Evolutionary conservation across 1,284 basidiomycete species (phyloP), one percentile per base, ranked within the genome.

Genomic region (Baeospora myosura): DNA sequence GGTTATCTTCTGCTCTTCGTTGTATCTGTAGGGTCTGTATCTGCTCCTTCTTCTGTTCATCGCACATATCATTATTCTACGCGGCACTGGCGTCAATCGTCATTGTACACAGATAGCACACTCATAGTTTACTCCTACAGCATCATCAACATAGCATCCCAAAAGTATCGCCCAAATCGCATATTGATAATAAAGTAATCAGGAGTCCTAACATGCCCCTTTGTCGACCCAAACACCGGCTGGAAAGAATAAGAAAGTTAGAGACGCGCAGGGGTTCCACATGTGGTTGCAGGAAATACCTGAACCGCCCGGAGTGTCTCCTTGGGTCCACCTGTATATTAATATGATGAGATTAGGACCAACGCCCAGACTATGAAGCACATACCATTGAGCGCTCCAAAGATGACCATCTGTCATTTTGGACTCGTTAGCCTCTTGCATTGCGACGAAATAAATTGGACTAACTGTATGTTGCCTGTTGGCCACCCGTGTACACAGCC

Each of bases 1-100:
- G 1, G 91, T 96, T 47, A 94, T 95, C 24, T 96, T 96, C 68
- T 92, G 88, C 58, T 91, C 89, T 25, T 91, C 88, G 14, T 61
- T 90, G 62, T 89, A 89, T 60, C 63, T 86, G 24, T 84, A 49
- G 36, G n/a, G n/a, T n/a, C n/a, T n/a, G n/a, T n/a, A n/a, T n/a
- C n/a, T n/a, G n/a, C n/a, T n/a, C n/a, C n/a, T n/a, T n/a, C n/a
- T n/a, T n/a, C n/a, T n/a, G n/a, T n/a, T n/a, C n/a, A n/a, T n/a
- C n/a, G n/a, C n/a, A n/a, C n/a, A n/a, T n/a, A n/a, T n/a, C n/a
- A n/a, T n/a, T n/a, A n/a, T n/a, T n/a, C n/a, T n/a, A n/a, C n/a
- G n/a, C n/a, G n/a, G n/a, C n/a, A n/a, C n/a, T n/a, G n/a, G n/a
- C n/a, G n/a, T n/a, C n/a, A n/a, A n/a, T n/a, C n/a, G n/a, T n/a